Conservation (phyloP, 768 basidiomycete genomes). For the Thelephora aurantiotincta region DNA sequence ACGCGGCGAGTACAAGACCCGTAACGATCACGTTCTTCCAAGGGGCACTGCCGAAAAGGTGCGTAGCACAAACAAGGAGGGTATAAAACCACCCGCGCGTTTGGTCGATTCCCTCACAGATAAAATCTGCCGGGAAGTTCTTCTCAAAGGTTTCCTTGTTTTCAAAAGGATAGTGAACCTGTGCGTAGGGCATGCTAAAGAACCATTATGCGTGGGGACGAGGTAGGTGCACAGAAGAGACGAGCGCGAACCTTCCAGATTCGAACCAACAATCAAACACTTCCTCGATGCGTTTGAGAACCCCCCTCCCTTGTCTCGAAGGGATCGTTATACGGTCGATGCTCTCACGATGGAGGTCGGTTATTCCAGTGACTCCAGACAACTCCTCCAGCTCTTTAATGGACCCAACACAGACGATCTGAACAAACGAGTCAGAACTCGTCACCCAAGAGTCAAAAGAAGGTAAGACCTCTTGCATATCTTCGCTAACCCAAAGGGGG, state of each 20-base stretch:
- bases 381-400: conserved; percentile 77
- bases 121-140: conserved; percentile 90
- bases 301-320: conserved; percentile 76
- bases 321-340: conserved; percentile 97
- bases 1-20: conserved; percentile 91
- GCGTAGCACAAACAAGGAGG: conserved; percentile 87
- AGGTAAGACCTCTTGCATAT: conserved; percentile 73
- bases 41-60: conserved; percentile 84
- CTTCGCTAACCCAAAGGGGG: conserved; percentile 91
- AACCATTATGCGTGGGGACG: background rate
- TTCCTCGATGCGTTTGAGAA: conserved; percentile 82
- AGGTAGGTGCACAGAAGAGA: background rate
- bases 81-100: conserved; percentile 99
- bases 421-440: conserved; percentile 1
- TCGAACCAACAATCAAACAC: conserved; percentile 99
- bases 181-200: conserved; percentile 93
- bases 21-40: conserved; percentile 98
- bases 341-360: conserved; percentile 84
- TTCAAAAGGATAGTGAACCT: conserved; percentile 96
- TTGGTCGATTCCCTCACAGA: conserved; percentile 97
- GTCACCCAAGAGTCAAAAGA: background rate
- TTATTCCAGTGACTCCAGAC: conserved; percentile 74
- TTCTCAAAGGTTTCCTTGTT: conserved; percentile 79
- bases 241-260: conserved; percentile 69
- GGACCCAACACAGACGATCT: conserved; percentile 81